phyloP scores from a whole-genome alignment of 108 stramenopile species.

The Cyclotella atomus region DNA sequence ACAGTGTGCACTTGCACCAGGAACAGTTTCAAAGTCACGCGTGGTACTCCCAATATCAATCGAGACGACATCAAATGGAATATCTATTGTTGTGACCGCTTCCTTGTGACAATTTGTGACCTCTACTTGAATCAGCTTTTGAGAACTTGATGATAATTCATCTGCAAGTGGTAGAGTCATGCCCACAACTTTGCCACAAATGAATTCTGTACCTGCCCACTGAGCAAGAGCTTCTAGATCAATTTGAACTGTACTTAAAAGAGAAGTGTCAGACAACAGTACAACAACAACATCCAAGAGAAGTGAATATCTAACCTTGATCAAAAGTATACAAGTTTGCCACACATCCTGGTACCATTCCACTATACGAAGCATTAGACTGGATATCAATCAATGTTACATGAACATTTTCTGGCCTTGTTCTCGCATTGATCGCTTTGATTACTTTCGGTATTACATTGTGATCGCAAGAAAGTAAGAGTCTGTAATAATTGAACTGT shows the following conservation, averaged over 20 bases:
- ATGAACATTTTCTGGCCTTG: constrained; percentile 61
- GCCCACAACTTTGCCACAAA: constrained; percentile 72
- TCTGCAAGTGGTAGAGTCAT: constrained; percentile 3
- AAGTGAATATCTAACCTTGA: too few relatives aligned
- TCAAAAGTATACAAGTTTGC: constrained; percentile 66
- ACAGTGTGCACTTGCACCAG: constrained; percentile 67
- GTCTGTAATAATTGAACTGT: neutral
- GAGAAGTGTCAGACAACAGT: neutral
- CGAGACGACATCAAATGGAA: constrained; percentile 75
- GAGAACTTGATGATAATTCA: neutral
- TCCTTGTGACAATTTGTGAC: neutral
- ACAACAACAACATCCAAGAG: neutral
- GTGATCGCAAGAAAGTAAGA: neutral
- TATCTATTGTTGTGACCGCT: constrained; percentile 7
- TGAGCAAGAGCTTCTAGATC: constrained; percentile 64
- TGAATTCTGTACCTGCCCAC: constrained; percentile 77
- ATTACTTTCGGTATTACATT: constrained; percentile 79
- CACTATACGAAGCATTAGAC: constrained; percentile 88
- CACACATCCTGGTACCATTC: constrained; percentile 98
- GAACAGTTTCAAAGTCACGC: constrained; percentile 59
- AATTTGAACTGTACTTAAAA: constrained; percentile 51
- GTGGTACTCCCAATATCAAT: constrained; percentile 87
- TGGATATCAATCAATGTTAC: constrained; percentile 93
- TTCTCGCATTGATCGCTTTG: constrained; percentile 77
- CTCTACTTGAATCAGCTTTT: constrained; percentile 47